Percentiles rank a stretch among this genome's conserved stretches.
These are phyloP conservation scores for Capillidium rhysosporum DNA, from an alignment of 371 early-diverging fungal species.

Conservation along the genomic window DNA sequence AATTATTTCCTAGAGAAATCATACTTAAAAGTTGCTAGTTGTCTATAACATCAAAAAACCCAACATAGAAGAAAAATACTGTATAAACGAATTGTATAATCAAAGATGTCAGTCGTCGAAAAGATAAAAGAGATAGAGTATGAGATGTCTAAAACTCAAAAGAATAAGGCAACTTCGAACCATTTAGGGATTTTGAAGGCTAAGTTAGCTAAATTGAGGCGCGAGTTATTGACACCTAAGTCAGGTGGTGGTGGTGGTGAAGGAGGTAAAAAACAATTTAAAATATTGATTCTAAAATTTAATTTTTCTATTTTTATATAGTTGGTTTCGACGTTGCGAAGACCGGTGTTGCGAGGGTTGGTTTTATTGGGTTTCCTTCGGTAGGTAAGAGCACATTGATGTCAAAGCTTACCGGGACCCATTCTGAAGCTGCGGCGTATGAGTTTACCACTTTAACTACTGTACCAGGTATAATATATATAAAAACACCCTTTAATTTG, in stretches of 20 bases:
- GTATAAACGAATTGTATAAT: too few relatives aligned
- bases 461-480: constrained; percentile 93
- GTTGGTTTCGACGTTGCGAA: constrained; percentile 93
- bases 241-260: constrained; percentile 61
- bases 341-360: constrained; percentile 90
- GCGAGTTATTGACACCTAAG: constrained; percentile 82
- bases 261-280: constrained; percentile 32
- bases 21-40: too few relatives aligned
- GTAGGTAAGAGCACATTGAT: constrained; percentile 96
- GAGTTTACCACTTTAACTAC: constrained; percentile 99
- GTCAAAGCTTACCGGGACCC: constrained; percentile 95
- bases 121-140: constrained; percentile 74
- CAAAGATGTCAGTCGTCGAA: constrained; percentile 37
- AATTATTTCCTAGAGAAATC: too few relatives aligned
- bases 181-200: constrained; percentile 98
- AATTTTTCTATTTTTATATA: constrained; percentile 8
- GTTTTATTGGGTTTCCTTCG: constrained; percentile 86
- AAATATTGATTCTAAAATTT: too few relatives aligned
- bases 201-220: constrained; percentile 88
- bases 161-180: constrained; percentile 93
- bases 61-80: too few relatives aligned
- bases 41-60: too few relatives aligned
- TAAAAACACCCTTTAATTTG: too few relatives aligned
- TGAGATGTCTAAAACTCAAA: constrained; percentile 86
- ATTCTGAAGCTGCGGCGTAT: constrained; percentile 90